Conservation (phyloP, 2,329 filamentous ascomycete species). For the Emmonsiellopsis sp. region DNA sequence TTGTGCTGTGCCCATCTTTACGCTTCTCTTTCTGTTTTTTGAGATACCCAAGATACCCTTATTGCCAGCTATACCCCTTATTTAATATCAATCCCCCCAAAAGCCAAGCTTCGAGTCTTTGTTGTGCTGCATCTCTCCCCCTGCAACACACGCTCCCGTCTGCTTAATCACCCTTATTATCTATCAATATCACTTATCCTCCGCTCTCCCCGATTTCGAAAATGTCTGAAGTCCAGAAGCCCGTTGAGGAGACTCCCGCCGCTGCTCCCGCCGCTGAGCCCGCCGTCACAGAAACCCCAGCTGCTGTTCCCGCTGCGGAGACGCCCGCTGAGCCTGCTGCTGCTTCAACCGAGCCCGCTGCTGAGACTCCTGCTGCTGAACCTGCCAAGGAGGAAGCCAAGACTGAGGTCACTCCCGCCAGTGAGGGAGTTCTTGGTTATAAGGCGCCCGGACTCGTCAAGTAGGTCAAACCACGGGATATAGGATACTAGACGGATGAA, state of each 20-base stretch:
- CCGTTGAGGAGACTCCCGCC: conserved; percentile 51
- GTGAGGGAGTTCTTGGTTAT: conserved; percentile 79
- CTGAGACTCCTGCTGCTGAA: conserved; percentile 28
- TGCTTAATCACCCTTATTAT: conserved; percentile 9
- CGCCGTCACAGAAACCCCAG: conserved; percentile 23
- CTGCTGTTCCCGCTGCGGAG: conserved; percentile 29
- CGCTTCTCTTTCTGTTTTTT: conserved; percentile 18
- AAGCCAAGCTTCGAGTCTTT: not conserved
- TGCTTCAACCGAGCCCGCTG: conserved; percentile 15
- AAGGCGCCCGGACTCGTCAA: conserved; percentile 85
- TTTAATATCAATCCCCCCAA: conserved; percentile 8
- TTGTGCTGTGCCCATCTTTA: conserved; percentile 20
- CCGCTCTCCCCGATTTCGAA: conserved; percentile 26
- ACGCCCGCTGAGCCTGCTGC: conserved; percentile 5
- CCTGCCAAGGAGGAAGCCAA: conserved; percentile 25
- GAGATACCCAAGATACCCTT: conserved; percentile 22
- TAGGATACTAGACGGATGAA: not conserved
- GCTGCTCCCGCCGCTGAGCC: conserved; percentile 27
- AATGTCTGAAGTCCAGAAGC: conserved; percentile 68
- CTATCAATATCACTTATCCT: conserved; percentile 13
- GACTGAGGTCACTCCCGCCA: conserved; percentile 52
- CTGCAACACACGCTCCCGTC: not conserved
- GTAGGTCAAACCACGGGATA: conserved; percentile 46
- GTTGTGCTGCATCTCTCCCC: not conserved
- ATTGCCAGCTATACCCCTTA: conserved; percentile 16